These are phyloP conservation scores for Colletotrichum lindemuthianum DNA, from an alignment of 2,329 filamentous ascomycete genomes.

Conservation along the genomic window DNA sequence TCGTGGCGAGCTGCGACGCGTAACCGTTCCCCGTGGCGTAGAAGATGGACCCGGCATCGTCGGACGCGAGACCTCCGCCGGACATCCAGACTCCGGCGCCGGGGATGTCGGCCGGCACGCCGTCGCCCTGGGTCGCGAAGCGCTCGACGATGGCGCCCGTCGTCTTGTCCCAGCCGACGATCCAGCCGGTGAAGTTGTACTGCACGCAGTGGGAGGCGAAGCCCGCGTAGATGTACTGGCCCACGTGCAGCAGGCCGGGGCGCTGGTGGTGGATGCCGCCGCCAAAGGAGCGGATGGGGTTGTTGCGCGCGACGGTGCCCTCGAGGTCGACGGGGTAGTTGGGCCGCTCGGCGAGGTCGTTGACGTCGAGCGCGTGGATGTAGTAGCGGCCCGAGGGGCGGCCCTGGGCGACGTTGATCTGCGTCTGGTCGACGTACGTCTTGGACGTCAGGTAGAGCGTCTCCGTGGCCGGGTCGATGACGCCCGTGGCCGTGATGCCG, in stretches of 20 bases:
- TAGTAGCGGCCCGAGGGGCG: slow-evolving; percentile 48
- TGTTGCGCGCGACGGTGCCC: slow-evolving; percentile 57
- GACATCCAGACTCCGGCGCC: slow-evolving; percentile 58
- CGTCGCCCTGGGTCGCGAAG: slow-evolving; percentile 54
- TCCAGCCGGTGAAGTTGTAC: slow-evolving; percentile 65
- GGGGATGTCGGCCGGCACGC: slow-evolving; percentile 47
- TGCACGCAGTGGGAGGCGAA: slow-evolving; percentile 67
- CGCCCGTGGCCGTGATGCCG: slow-evolving; percentile 57
- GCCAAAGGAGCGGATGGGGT: slow-evolving; percentile 57
- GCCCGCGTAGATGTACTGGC: slow-evolving; percentile 59
- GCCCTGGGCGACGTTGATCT: slow-evolving; percentile 45
- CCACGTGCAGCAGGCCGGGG: slow-evolving; percentile 57
- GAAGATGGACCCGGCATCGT: slow-evolving; percentile 52
- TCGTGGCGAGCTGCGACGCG: slow-evolving; percentile 49
- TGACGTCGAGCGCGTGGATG: slow-evolving; percentile 50
- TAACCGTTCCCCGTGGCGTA: slow-evolving; percentile 53
- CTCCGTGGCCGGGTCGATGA: slow-evolving; percentile 56
- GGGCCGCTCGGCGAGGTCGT: slow-evolving; percentile 48
- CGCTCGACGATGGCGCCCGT: slow-evolving; percentile 49
- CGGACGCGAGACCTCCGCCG: slow-evolving; percentile 51
- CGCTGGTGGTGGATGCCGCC: slow-evolving; percentile 64
- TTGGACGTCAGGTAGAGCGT: slow-evolving; percentile 57
- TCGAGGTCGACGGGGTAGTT: slow-evolving; percentile 61
- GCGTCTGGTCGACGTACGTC: slow-evolving; percentile 50
- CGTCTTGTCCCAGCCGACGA: slow-evolving; percentile 59